Evolutionary conservation across 352 stramenopile species (phyloP).

Genomic region (Pythium sukuiense): DNA sequence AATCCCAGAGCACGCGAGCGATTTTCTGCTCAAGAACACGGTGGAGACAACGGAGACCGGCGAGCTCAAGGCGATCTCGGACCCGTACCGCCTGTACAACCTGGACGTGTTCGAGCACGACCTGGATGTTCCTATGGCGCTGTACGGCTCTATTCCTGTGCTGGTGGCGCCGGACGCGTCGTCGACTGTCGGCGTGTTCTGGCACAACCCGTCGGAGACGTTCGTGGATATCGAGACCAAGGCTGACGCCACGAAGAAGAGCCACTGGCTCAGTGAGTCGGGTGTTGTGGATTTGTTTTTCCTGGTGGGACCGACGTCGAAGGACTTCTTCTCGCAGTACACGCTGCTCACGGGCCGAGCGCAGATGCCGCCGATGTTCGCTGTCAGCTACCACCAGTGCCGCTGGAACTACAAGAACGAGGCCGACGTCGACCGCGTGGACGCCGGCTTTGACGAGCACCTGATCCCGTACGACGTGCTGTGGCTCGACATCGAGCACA

Average conservation of each 20-base stretch:
- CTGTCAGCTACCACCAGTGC: conserved; percentile 98
- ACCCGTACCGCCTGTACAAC: conserved; percentile 99
- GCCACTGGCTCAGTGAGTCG: conserved; percentile 95
- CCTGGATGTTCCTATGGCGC: conserved; percentile 97
- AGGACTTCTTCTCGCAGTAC: conserved; percentile 92
- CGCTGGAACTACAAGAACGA: conserved; percentile 99
- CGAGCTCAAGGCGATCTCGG: conserved; percentile 43
- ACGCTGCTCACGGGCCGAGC: conserved; percentile 91
- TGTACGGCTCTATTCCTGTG: conserved; percentile 93
- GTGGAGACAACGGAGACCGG: conserved; percentile 34
- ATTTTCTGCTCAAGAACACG: conserved; percentile 94
- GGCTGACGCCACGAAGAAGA: conserved; percentile 55
- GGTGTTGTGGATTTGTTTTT: conserved; percentile 98
- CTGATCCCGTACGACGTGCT: conserved; percentile 99
- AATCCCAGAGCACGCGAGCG: conserved; percentile 96
- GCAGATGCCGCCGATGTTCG: conserved; percentile 95
- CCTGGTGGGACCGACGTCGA: conserved; percentile 86
- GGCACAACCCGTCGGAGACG: conserved; percentile 98
- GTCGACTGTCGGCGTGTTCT: conserved; percentile 95
- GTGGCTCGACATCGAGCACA: conserved; percentile 99
- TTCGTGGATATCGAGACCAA: conserved; percentile 95
- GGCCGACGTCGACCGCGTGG: conserved; percentile 89
- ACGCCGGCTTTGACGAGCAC: conserved; percentile 93
- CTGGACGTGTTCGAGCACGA: conserved; percentile 99
- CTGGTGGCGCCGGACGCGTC: conserved; percentile 62